Evolutionary conservation across 345 rosid species (phyloP).

Genomic region (Ceriops decandra): DNA sequence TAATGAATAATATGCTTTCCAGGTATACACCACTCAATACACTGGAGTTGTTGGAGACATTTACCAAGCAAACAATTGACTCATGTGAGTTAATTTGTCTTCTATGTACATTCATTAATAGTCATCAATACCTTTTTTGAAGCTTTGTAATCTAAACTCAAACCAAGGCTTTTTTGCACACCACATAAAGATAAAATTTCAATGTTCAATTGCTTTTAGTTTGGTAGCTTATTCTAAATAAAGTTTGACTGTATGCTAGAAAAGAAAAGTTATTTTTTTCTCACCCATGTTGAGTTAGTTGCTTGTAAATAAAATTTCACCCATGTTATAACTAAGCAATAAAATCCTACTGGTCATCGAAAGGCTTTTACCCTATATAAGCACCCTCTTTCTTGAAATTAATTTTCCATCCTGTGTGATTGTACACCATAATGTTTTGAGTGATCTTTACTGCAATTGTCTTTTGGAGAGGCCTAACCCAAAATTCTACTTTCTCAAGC

Average conservation of each 20-base stretch:
- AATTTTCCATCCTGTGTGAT: no score
- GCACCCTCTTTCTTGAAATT: background rate
- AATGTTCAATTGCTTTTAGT: no score
- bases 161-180: no score
- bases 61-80: slow-evolving; percentile 66
- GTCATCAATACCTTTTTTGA: background rate
- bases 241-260: no score
- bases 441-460: background rate
- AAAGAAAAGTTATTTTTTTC: background rate
- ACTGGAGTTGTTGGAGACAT: slow-evolving; percentile 67
- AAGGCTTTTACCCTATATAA: background rate
- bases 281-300: background rate
- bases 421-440: background rate
- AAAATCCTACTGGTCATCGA: background rate
- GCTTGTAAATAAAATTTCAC: background rate
- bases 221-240: no score
- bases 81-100: slow-evolving; percentile 59
- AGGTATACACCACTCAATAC: slow-evolving; percentile 82
- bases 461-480: background rate
- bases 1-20: slow-evolving; percentile 22
- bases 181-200: no score
- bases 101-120: background rate
- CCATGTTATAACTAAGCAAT: background rate
- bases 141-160: background rate
- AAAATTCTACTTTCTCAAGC: background rate